These are phyloP conservation scores for Lonicera japonica DNA, from an alignment of 129 eudicot species.

Conservation along the genomic window DNA sequence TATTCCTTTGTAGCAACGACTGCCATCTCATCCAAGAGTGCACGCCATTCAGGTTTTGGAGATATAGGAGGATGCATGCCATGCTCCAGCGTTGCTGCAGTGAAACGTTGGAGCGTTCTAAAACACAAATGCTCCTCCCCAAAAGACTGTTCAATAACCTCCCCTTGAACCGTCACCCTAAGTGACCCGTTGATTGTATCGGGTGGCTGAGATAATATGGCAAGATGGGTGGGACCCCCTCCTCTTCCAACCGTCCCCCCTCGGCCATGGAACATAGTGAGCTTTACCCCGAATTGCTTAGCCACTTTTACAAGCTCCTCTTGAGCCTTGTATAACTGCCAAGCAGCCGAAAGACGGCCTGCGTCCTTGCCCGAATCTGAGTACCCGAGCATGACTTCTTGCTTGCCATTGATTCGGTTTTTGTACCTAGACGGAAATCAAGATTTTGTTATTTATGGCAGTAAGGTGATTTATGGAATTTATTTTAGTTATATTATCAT, in stretches of 20 bases:
- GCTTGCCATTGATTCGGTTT: constrained; percentile 55
- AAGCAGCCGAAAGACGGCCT: constrained; percentile 80
- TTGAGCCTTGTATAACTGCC: constrained; percentile 79
- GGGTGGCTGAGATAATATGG: constrained; percentile 80
- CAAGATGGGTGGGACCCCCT: constrained; percentile 86
- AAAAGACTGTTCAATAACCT: constrained; percentile 76
- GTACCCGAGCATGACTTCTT: constrained; percentile 88
- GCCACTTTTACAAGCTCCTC: constrained; percentile 65
- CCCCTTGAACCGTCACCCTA: constrained; percentile 85
- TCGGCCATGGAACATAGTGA: constrained; percentile 79
- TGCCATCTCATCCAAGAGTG: constrained; percentile 71
- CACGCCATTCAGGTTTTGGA: constrained; percentile 81
- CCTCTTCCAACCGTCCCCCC: constrained; percentile 90
- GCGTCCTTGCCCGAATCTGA: constrained; percentile 89
- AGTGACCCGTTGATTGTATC: constrained; percentile 76
- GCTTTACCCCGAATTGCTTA: constrained; percentile 63
- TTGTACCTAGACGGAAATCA: no score
- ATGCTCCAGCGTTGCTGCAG: constrained; percentile 84
- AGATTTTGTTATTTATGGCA: no score
- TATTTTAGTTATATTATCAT: no score
- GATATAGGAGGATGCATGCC: constrained; percentile 83
- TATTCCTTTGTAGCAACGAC: constrained; percentile 68
- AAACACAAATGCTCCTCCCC: constrained; percentile 84
- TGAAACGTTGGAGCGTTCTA: constrained; percentile 66
- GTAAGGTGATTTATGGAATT: no score